Evolutionary conservation across 805 yeast genomes (phyloP).

Genomic region (Hanseniaspora taiwanica): DNA sequence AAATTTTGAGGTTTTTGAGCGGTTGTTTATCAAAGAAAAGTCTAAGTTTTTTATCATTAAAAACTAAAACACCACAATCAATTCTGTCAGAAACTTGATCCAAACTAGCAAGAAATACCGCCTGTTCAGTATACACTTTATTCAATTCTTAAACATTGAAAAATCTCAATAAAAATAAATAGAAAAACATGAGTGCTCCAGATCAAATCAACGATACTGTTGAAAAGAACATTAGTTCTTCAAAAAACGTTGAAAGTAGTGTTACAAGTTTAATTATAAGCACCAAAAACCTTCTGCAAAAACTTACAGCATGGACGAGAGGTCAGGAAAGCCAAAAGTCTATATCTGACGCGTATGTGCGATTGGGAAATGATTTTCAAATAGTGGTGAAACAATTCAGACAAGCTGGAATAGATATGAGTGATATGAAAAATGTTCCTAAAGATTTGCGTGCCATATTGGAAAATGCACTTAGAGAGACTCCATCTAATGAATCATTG

Average conservation of each 20-base stretch:
- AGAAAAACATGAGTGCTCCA: no score
- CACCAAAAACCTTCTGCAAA: slow-evolving; percentile 77
- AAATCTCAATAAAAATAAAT: no score
- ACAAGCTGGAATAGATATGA: slow-evolving; percentile 63
- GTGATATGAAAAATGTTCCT: slow-evolving; percentile 87
- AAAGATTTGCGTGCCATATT: slow-evolving; percentile 61
- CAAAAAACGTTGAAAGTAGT: slow-evolving; percentile 45
- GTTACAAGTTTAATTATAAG: slow-evolving; percentile 71
- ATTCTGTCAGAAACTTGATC: no score
- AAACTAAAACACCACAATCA: no score
- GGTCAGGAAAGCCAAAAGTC: slow-evolving; percentile 65
- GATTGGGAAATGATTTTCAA: slow-evolving; percentile 86
- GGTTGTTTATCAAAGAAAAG: no score
- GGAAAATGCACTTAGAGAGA: slow-evolving; percentile 75
- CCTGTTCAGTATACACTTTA: no score
- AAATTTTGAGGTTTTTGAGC: no score
- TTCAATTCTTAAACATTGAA: no score
- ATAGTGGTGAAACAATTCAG: slow-evolving; percentile 71
- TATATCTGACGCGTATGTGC: slow-evolving; percentile 85
- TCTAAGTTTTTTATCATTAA: no score
- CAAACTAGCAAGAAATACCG: no score
- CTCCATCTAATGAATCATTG: slow-evolving; percentile 70
- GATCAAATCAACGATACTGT: no score
- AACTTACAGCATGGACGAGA: slow-evolving; percentile 82
- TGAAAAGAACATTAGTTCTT: no score